Evolutionary conservation across 1,284 basidiomycete genomes (phyloP), one percentile per base, ranked within the genome.

Genomic region (Microbotryum saponariae): DNA sequence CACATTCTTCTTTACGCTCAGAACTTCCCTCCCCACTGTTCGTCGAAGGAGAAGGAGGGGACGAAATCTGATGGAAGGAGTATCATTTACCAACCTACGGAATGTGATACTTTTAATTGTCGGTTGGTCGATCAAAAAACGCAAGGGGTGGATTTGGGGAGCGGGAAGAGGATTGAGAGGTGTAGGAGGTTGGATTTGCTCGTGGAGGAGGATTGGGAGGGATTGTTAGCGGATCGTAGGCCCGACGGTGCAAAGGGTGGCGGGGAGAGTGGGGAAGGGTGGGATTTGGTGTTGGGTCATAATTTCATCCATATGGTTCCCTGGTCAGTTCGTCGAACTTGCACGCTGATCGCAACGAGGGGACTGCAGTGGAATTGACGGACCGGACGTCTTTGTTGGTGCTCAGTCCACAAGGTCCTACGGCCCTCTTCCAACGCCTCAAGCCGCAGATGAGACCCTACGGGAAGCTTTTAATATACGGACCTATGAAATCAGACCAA

Each of bases 281-380:
- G 37, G 42, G 61, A 67, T 48, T 14, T 64, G 4, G 59, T 67
- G 4, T 21, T 65, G 4, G 61, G 54, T 1, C 33, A 50, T 6
- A 67, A 67, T 16, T 65, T 59, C 18, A 12, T 67, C 0, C 66
- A 67, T 52, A 67, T 67, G 66, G 37, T 67, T 14, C 66, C 65
- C 3, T 66, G 61, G 66, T 64, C 3, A 27, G 58, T 56, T 20
- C 0, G 27, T 45, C 10, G 12, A 9, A 3, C 20, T 21, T 16
- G 42, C 14, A 3, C 25, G 6, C 18, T 27, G 42, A 0, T 33
- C 1, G 6, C 27, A 27, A 4, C 27, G 27, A 27, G 27, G 27
- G 3, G 27, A 27, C 5, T 27, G 27, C 27, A 27, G 5, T 27
- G 27, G 27, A 27, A 27, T 5, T 27, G 27, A 27, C 27, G 6